These are phyloP conservation scores for Maudiozyma pseudohumilis DNA, from an alignment of 805 yeast species.

Conservation along the genomic window DNA sequence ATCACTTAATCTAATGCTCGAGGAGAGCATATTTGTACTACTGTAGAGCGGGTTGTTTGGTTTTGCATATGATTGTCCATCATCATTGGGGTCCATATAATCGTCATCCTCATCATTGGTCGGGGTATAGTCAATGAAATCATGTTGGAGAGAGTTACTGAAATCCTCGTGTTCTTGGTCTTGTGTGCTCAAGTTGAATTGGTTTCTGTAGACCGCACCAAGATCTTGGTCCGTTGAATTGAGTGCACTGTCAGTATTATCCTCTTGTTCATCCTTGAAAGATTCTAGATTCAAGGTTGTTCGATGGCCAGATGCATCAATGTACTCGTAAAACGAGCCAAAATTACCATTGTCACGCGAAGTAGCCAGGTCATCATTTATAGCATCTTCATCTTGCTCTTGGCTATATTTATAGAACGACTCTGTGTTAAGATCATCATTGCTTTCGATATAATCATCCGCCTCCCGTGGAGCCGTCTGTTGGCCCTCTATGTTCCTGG, in stretches of 20 bases:
- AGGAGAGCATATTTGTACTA: constrained; percentile 27
- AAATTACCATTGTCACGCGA: constrained; percentile 29
- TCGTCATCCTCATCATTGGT: constrained; percentile 41
- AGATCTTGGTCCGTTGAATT: constrained; percentile 37
- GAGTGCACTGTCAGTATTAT: constrained; percentile 55
- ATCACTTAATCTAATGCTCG: constrained; percentile 25
- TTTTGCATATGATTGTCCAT: constrained; percentile 64
- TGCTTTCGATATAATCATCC: constrained; percentile 1
- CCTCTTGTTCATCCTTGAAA: constrained; percentile 15
- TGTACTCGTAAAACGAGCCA: constrained; percentile 55
- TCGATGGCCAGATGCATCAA: constrained; percentile 68
- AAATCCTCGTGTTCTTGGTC: constrained; percentile 10
- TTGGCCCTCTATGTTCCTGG: constrained; percentile 25
- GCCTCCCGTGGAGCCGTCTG: constrained; percentile 43
- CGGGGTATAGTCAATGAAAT: neutral
- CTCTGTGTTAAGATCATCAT: neutral
- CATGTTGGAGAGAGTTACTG: neutral
- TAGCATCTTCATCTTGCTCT: constrained; percentile 10
- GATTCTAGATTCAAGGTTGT: constrained; percentile 46
- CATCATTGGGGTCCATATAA: constrained; percentile 72
- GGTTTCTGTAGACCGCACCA: constrained; percentile 30
- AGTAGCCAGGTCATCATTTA: constrained; percentile 46
- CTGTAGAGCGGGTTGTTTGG: constrained; percentile 49
- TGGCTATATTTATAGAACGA: neutral
- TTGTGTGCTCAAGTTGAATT: constrained; percentile 34